Conservation (phyloP, 2,329 filamentous ascomycete genomes). For the Thelonectria olida region DNA sequence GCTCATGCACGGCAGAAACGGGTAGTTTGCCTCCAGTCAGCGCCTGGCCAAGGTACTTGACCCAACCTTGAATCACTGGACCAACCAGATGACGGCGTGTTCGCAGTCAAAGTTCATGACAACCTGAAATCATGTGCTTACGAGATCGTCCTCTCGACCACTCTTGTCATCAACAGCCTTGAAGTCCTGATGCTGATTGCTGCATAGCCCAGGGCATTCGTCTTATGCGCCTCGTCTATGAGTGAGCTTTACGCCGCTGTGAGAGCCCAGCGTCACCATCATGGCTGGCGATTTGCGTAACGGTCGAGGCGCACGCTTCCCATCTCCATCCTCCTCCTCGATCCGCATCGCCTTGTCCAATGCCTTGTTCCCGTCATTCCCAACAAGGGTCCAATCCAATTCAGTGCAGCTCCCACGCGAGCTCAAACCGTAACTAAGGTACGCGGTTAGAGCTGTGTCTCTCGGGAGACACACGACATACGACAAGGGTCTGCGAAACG, state of each 20-base stretch:
- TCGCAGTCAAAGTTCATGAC: background rate
- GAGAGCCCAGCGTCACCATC: background rate
- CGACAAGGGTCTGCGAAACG: constrained; percentile 16
- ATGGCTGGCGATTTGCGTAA: constrained; percentile 12
- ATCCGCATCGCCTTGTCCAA: background rate
- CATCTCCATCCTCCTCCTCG: background rate
- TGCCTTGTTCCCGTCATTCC: background rate
- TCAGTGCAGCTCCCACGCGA: constrained; percentile 10
- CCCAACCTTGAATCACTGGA: background rate
- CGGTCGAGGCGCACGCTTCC: constrained; percentile 7
- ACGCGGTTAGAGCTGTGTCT: constrained; percentile 11
- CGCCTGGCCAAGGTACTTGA: background rate
- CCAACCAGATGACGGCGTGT: background rate
- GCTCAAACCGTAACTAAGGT: background rate
- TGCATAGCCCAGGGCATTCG: constrained; percentile 3
- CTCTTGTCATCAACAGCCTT: background rate
- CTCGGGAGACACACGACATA: constrained; percentile 16
- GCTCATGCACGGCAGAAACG: background rate
- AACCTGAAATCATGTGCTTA: constrained; percentile 11
- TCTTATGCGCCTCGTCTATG: background rate
- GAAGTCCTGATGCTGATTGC: no score
- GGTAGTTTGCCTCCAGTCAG: background rate
- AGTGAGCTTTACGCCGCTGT: background rate
- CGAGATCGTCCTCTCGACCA: constrained; percentile 6
- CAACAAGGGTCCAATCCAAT: constrained; percentile 1